Conservation (phyloP, 1,284 basidiomycete genomes). For the Blastosporella zonata region DNA sequence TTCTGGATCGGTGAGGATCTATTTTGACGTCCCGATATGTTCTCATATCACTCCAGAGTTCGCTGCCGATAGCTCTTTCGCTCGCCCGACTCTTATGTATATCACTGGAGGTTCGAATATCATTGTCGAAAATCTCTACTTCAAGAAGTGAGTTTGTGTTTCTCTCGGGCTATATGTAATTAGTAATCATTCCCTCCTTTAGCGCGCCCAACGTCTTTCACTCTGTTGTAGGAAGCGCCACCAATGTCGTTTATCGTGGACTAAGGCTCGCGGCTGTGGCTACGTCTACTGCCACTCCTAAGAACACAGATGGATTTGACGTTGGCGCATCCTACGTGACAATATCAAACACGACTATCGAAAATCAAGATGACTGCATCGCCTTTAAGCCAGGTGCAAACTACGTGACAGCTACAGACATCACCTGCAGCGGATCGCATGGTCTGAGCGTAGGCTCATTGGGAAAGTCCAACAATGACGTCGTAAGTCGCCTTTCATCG, state of each 20-base stretch:
- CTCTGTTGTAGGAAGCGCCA: slow-evolving; percentile 26
- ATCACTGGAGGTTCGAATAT: slow-evolving; percentile 26
- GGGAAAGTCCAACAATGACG: slow-evolving; percentile 21
- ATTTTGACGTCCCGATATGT: background rate
- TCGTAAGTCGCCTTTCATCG: slow-evolving; percentile 10
- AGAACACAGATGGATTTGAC: slow-evolving; percentile 32
- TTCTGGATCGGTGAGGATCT: slow-evolving; percentile 26
- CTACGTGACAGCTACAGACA: slow-evolving; percentile 26
- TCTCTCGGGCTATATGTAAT: background rate
- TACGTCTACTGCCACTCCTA: slow-evolving; percentile 23
- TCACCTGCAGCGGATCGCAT: slow-evolving; percentile 30
- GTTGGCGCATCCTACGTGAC: slow-evolving; percentile 27
- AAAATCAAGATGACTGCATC: slow-evolving; percentile 32
- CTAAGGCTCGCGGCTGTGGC: slow-evolving; percentile 26
- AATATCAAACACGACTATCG: slow-evolving; percentile 24
- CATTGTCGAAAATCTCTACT: slow-evolving; percentile 26
- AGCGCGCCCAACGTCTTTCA: slow-evolving; percentile 30
- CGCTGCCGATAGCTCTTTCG: slow-evolving; percentile 25
- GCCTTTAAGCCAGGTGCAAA: slow-evolving; percentile 29
- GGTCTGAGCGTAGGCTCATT: slow-evolving; percentile 30
- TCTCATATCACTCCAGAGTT: slow-evolving; percentile 16
- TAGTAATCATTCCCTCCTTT: background rate
- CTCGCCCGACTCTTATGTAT: slow-evolving; percentile 27
- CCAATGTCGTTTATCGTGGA: slow-evolving; percentile 25
- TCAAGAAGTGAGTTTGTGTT: slow-evolving; percentile 21